Evolutionary conservation across 805 yeast species (phyloP).

Genomic region (Candida sanyiensis): DNA sequence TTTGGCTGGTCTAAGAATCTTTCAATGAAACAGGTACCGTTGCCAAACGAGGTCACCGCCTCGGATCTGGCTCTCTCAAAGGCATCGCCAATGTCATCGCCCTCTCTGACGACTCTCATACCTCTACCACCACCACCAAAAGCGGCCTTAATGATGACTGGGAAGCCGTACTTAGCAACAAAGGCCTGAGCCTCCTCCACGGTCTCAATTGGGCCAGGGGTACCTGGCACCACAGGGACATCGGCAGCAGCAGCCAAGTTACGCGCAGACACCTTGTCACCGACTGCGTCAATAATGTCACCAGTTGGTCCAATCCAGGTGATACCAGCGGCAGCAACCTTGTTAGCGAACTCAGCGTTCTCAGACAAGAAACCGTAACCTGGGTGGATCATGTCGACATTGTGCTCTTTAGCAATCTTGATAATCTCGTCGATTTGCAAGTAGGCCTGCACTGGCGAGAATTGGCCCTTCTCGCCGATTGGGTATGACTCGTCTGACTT

Average conservation of each 20-base stretch:
- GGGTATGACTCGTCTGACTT: constrained; percentile 93
- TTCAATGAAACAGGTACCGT: constrained; percentile 97
- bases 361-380: constrained; percentile 90
- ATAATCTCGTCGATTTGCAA: constrained; percentile 93
- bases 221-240: constrained; percentile 96
- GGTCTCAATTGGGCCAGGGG: constrained; percentile 89
- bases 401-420: constrained; percentile 70
- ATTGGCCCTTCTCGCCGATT: constrained; percentile 85
- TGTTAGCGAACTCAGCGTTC: constrained; percentile 88
- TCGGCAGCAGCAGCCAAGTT: constrained; percentile 70
- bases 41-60: constrained; percentile 94
- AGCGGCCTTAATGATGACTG: constrained; percentile 97
- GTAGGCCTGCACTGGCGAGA: constrained; percentile 92
- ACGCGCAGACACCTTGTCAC: constrained; percentile 96
- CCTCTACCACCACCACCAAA: constrained; percentile 99
- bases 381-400: constrained; percentile 85
- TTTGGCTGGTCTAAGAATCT: constrained; percentile 92
- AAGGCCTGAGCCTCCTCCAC: constrained; percentile 75
- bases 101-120: constrained; percentile 98
- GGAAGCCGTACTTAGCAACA: constrained; percentile 82
- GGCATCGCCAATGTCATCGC: constrained; percentile 88
- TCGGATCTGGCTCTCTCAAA: constrained; percentile 91
- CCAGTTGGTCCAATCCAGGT: constrained; percentile 95
- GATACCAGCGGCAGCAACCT: constrained; percentile 85
- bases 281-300: constrained; percentile 85